Conservation (phyloP, 306 rosid species). For the Quercus agrifolia region DNA sequence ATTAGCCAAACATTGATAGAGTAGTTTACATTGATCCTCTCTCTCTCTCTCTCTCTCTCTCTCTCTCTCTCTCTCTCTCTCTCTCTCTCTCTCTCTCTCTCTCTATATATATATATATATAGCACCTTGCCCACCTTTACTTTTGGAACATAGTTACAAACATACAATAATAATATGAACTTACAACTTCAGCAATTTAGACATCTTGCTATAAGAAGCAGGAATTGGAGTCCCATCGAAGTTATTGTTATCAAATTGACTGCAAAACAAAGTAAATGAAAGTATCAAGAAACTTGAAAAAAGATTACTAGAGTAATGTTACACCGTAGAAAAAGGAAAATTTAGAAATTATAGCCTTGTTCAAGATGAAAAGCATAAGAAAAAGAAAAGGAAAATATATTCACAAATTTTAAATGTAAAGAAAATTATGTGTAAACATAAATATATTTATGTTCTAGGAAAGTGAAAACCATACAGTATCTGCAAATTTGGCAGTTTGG, state of each 20-base stretch:
- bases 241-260: constrained; percentile 53
- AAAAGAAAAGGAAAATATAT: background rate
- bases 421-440: background rate
- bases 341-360: background rate
- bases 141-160: constrained; percentile 8
- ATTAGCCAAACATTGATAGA: too few species aligned
- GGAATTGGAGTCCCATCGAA: constrained; percentile 43
- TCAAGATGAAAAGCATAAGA: background rate
- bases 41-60: too few species aligned
- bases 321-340: background rate
- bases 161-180: constrained; percentile 9
- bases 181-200: constrained; percentile 39
- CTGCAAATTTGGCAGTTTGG: constrained; percentile 37
- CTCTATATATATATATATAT: too few species aligned
- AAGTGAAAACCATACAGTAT: constrained; percentile 47
- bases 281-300: background rate
- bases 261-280: constrained; percentile 22
- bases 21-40: too few species aligned
- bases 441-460: background rate
- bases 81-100: too few species aligned
- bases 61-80: too few species aligned
- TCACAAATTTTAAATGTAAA: background rate
- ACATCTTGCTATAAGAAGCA: constrained; percentile 30
- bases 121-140: background rate
- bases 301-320: constrained; percentile 13